Conservation (phyloP, 495 filamentous ascomycete species). For the Daldinia vernicosa region DNA sequence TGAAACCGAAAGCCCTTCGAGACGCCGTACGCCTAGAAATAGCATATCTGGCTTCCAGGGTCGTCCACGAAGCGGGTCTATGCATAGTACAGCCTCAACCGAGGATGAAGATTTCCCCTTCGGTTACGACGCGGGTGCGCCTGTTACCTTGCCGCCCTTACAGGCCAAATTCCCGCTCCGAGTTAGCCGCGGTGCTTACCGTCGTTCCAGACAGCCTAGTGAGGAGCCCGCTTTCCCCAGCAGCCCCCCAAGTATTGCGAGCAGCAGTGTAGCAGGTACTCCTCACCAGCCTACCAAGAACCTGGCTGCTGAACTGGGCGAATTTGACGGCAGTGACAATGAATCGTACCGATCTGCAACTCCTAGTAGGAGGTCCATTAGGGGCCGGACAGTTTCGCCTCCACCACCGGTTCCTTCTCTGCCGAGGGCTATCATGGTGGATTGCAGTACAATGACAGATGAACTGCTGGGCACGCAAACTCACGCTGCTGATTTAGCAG, state of each 20-base stretch:
- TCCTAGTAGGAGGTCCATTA: slow-evolving; percentile 57
- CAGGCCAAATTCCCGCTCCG: slow-evolving; percentile 73
- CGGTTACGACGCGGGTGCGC: slow-evolving; percentile 61
- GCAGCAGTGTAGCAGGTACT: slow-evolving; percentile 55
- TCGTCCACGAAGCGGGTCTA: slow-evolving; percentile 65
- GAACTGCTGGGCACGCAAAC: slow-evolving; percentile 57
- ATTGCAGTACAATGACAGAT: slow-evolving; percentile 86
- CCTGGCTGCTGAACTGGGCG: slow-evolving; percentile 87
- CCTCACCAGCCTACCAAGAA: slow-evolving; percentile 74
- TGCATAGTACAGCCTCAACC: slow-evolving; percentile 88
- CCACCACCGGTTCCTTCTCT: slow-evolving; percentile 64
- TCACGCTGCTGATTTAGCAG: slow-evolving; percentile 34
- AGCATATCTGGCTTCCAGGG: slow-evolving; percentile 42
- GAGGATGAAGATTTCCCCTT: slow-evolving; percentile 73
- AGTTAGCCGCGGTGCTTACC: slow-evolving; percentile 68
- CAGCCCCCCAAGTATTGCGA: slow-evolving; percentile 66
- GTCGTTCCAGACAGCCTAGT: slow-evolving; percentile 71
- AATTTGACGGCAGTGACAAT: slow-evolving; percentile 72
- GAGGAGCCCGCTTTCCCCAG: slow-evolving; percentile 64
- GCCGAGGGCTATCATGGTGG: slow-evolving; percentile 70
- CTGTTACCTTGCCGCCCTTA: slow-evolving; percentile 65
- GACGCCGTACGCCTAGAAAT: slow-evolving; percentile 54
- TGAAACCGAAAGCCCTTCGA: slow-evolving; percentile 78
- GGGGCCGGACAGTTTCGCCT: slow-evolving; percentile 59
- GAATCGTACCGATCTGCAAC: slow-evolving; percentile 59